phyloP scores from a whole-genome alignment of 192 early-diverging fungal genomes.

The Endogone sp. region DNA sequence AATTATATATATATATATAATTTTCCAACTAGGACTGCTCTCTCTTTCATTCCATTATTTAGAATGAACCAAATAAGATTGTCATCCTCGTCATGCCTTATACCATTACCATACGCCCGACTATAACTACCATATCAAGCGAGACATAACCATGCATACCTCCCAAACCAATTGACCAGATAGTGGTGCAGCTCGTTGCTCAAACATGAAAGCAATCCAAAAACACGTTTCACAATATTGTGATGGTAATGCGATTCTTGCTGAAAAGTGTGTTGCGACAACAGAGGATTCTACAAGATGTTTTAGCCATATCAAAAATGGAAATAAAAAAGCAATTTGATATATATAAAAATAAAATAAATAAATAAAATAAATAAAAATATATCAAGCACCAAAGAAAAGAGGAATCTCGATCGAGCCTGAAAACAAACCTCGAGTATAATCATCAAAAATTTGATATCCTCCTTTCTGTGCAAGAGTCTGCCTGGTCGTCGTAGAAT shows the following conservation, averaged over 20 bases:
- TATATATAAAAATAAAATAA: no score
- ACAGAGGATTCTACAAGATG: conserved; percentile 67
- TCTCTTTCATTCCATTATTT: no score
- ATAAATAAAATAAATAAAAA: no score
- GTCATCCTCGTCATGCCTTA: no score
- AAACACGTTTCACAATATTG: conserved; percentile 73
- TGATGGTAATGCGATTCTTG: conserved; percentile 83
- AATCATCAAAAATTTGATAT: conserved; percentile 81
- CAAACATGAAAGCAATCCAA: conserved; percentile 80
- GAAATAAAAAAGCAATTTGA: conserved; percentile 5
- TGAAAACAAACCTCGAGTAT: conserved; percentile 65
- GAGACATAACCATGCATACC: no score
- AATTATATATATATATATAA: background rate
- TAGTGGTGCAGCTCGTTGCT: conserved; percentile 83
- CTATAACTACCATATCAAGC: no score
- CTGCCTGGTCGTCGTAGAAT: conserved; percentile 61
- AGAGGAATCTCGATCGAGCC: no score
- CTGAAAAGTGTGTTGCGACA: conserved; percentile 68
- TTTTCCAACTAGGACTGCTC: background rate
- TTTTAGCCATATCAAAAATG: no score
- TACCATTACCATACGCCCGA: no score
- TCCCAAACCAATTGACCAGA: conserved; percentile 80
- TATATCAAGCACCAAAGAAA: no score
- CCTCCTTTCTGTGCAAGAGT: conserved; percentile 35
- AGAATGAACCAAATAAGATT: no score